A percentile compares a stretch with the other conserved stretches of the same genome.
Evolutionary conservation across 2,329 filamentous ascomycete genomes (phyloP).

Genomic region (Davidsoniella eucalypti): DNA sequence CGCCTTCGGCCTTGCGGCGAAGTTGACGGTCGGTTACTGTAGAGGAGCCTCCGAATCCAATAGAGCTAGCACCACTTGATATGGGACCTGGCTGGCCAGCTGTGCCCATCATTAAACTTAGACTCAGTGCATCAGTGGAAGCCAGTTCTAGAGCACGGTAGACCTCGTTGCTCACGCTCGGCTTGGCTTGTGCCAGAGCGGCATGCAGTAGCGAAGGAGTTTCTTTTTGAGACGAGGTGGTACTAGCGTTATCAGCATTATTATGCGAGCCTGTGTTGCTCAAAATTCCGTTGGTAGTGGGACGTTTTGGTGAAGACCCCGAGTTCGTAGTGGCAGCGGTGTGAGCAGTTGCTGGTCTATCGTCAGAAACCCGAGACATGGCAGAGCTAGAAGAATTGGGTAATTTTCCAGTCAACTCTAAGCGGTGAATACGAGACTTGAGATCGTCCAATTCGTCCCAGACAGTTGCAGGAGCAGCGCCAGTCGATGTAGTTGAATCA

Average conservation of each 20-base stretch:
- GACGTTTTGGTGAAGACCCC: slow-evolving; percentile 61
- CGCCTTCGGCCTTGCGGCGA: slow-evolving; percentile 75
- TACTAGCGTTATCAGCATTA: slow-evolving; percentile 28
- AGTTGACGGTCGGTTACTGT: slow-evolving; percentile 65
- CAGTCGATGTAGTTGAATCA: slow-evolving; percentile 76
- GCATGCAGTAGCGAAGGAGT: slow-evolving; percentile 65
- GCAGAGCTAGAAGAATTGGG: slow-evolving; percentile 69
- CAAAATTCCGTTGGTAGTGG: slow-evolving; percentile 19
- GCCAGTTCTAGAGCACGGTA: slow-evolving; percentile 68
- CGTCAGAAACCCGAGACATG: slow-evolving; percentile 55
- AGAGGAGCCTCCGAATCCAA: slow-evolving; percentile 29
- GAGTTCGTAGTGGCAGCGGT: slow-evolving; percentile 85
- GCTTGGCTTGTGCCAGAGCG: slow-evolving; percentile 63
- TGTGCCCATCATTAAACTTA: slow-evolving; percentile 63
- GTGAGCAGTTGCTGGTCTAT: slow-evolving; percentile 77
- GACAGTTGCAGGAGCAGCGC: slow-evolving; percentile 66
- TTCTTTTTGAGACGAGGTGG: slow-evolving; percentile 32
- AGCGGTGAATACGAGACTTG: slow-evolving; percentile 77
- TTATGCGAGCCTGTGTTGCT: slow-evolving; percentile 32
- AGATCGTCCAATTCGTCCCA: slow-evolving; percentile 97
- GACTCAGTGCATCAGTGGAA: slow-evolving; percentile 61
- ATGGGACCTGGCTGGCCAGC: slow-evolving; percentile 52
- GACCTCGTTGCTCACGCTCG: slow-evolving; percentile 50
- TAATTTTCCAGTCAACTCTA: slow-evolving; percentile 79
- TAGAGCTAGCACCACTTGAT: slow-evolving; percentile 47